These are phyloP conservation scores for Apium graveolens DNA, from an alignment of 129 eudicot species.

Conservation along the genomic window DNA sequence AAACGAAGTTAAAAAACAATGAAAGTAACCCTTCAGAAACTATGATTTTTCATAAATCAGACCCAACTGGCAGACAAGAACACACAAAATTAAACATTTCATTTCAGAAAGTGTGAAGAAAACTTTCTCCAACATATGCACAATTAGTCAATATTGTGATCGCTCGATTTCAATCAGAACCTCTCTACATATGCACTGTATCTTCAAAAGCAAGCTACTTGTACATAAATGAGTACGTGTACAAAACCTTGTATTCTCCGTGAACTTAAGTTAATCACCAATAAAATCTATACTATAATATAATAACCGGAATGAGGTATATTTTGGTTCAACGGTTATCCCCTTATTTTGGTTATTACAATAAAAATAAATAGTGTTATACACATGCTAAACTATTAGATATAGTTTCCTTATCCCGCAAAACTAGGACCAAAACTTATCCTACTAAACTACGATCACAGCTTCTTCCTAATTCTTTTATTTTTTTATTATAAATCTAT, in stretches of 20 bases:
- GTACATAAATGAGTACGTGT: not conserved
- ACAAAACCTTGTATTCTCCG: not conserved
- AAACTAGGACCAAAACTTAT: too few relatives aligned
- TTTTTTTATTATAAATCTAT: too few relatives aligned
- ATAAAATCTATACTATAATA: too few relatives aligned
- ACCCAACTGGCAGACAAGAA: not conserved
- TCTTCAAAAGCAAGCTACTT: not conserved
- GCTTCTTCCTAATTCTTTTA: too few relatives aligned
- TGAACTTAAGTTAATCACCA: not conserved
- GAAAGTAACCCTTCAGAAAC: not conserved
- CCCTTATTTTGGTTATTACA: too few relatives aligned
- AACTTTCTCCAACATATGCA: not conserved
- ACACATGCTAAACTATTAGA: too few relatives aligned
- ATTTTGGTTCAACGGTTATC: too few relatives aligned
- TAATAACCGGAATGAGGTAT: too few relatives aligned
- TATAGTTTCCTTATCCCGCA: too few relatives aligned
- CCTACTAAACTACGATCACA: too few relatives aligned
- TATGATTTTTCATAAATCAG: not conserved
- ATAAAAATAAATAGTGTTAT: too few relatives aligned
- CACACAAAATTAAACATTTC: not conserved
- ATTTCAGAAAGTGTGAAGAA: not conserved
- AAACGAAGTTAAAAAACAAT: not conserved
- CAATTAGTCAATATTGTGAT: not conserved
- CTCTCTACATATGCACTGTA: not conserved
- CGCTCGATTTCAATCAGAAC: not conserved